Evolutionary conservation across 2,329 filamentous ascomycete genomes (phyloP), one percentile per base, ranked within the genome.

Genomic region (Kalmusia sp.): DNA sequence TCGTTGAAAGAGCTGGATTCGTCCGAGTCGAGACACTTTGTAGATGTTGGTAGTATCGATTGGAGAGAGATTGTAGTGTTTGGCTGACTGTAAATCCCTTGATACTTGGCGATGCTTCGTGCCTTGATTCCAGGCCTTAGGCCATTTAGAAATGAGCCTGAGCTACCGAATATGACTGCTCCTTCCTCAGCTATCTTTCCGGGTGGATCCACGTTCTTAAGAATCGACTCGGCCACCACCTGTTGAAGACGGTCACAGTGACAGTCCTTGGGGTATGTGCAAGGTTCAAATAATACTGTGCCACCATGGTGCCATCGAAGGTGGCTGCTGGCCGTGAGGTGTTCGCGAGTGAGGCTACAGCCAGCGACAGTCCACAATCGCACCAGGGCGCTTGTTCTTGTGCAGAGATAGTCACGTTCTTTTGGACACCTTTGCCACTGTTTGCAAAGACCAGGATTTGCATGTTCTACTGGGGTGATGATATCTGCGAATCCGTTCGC

Each of bases 131-230:
- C n/a, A n/a, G n/a, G n/a, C n/a, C n/a, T n/a, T n/a, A n/a, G n/a
- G n/a, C n/a, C n/a, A n/a, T n/a, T n/a, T n/a, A n/a, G n/a, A n/a
- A n/a, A n/a, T n/a, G n/a, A n/a, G n/a, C n/a, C n/a, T n/a, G n/a
- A n/a, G n/a, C n/a, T n/a, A n/a, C 59, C 59, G 34, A 62, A 62
- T 38, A 62, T 55, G 12, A 62, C 54, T 21, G 59, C 59, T 24
- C 59, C 59, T n/a, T 52, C 15, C 27, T 59, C 51, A 30, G 37
- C n/a, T 19, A 62, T 30, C 7, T 39, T 12, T 11, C 25, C 47
- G 4, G 57, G 59, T 12, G 49, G 47, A 6, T 30, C 2, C 14
- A 57, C 45, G 2, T 8, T 41, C 9, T 51, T 44, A 19, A 57
- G 30, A 8, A 34, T 27, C 11, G 59, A 53, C 25, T 59, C 54